phyloP scores from a whole-genome alignment of 331 rosid species.

The Stylosanthes scabra region DNA sequence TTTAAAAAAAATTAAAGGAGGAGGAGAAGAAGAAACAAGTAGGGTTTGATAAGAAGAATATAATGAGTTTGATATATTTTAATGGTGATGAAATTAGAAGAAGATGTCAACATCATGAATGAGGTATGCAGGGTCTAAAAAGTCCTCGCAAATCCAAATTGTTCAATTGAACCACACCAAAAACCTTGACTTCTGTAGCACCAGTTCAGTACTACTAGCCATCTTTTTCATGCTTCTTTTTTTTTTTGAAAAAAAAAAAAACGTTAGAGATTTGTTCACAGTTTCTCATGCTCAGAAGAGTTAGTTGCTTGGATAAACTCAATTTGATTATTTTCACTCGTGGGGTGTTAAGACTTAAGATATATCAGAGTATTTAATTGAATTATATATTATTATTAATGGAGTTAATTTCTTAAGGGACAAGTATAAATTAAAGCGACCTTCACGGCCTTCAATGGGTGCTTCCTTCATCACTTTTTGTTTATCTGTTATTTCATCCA shows the following conservation, averaged over 20 bases:
- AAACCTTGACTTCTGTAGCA: conserved; percentile 53
- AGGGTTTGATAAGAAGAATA: conserved; percentile 28
- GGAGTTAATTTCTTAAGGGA: conserved; percentile 37
- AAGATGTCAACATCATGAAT: conserved; percentile 54
- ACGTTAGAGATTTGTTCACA: conserved; percentile 40
- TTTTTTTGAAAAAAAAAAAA: too few species aligned
- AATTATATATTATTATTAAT: neutral
- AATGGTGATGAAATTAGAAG: conserved; percentile 22
- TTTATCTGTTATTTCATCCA: conserved; percentile 34
- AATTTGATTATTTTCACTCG: conserved; percentile 29
- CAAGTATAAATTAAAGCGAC: conserved; percentile 41
- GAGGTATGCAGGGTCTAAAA: conserved; percentile 46
- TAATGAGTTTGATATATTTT: conserved; percentile 28
- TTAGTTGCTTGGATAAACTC: conserved; percentile 28
- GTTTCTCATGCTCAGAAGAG: neutral
- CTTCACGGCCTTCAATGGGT: conserved; percentile 45
- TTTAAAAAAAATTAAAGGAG: conserved; percentile 13
- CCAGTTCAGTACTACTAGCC: conserved; percentile 15
- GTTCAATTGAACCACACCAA: conserved; percentile 47
- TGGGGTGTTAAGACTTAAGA: neutral
- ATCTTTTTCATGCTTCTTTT: conserved; percentile 27
- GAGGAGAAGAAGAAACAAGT: too few species aligned
- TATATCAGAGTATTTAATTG: conserved; percentile 12
- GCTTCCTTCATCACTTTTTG: conserved; percentile 25
- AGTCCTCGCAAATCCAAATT: conserved; percentile 54